A percentile compares a stretch with the other conserved stretches of the same genome.
These are phyloP conservation scores for Gonium pectorale DNA, from an alignment of 139 green algal species.

Conservation along the genomic window DNA sequence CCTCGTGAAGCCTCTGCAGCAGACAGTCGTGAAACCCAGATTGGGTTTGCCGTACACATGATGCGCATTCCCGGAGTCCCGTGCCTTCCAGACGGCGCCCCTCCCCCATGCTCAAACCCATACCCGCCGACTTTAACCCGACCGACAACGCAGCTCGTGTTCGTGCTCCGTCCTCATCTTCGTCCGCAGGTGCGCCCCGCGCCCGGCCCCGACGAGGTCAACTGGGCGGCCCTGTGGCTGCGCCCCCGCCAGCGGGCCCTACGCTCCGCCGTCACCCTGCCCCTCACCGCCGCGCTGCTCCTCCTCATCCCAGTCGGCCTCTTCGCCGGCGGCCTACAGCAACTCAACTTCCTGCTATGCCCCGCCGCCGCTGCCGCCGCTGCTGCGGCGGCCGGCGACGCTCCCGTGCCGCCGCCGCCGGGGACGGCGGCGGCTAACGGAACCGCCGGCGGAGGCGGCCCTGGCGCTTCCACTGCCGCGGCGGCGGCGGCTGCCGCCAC, in stretches of 20 bases:
- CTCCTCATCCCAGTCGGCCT: constrained; percentile 68
- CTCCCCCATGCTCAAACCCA: too few relatives aligned
- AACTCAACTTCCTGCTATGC: constrained; percentile 43
- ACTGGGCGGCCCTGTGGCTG: constrained; percentile 66
- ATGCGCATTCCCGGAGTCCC: too few relatives aligned
- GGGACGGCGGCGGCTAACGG: too few relatives aligned
- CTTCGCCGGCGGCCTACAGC: constrained; percentile 56
- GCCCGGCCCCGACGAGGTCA: constrained; percentile 77
- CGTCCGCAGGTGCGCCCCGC: constrained; percentile 55
- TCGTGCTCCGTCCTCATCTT: too few relatives aligned
- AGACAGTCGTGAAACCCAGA: too few relatives aligned
- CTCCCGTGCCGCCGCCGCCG: too few relatives aligned
- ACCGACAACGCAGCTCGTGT: too few relatives aligned
- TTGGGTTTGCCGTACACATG: too few relatives aligned
- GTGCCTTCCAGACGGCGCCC: too few relatives aligned
- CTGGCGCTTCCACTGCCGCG: not conserved
- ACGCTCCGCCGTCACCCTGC: constrained; percentile 50
- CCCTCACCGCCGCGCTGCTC: constrained; percentile 58
- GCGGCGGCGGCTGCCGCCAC: not conserved
- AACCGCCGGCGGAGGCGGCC: not conserved
- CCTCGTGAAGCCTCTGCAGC: too few relatives aligned
- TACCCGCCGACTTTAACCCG: too few relatives aligned
- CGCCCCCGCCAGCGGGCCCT: constrained; percentile 60
- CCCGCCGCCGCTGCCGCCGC: not conserved
- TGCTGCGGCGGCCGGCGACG: not conserved